phyloP scores from a whole-genome alignment of 2,329 filamentous ascomycete species.

The Xylaria sp. region DNA sequence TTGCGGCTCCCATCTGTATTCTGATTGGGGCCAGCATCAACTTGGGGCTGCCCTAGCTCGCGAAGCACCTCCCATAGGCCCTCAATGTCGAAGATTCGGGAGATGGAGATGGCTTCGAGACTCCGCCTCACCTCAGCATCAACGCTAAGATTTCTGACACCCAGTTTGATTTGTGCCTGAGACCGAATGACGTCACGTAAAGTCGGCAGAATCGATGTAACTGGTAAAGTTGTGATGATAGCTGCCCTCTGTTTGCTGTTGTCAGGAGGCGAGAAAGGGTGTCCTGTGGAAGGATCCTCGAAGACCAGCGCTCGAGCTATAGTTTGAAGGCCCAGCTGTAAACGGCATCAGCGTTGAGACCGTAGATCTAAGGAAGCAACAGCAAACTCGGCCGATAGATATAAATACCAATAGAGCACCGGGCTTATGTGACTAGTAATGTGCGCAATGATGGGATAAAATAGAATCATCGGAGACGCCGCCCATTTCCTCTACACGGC shows the following conservation, averaged over 20 bases:
- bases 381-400: no score
- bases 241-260: slow-evolving; percentile 47
- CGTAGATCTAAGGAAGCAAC: no score
- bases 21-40: background rate
- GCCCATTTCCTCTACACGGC: no score
- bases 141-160: slow-evolving; percentile 31
- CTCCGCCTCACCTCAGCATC: slow-evolving; percentile 49
- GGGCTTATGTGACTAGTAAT: no score
- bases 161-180: slow-evolving; percentile 48
- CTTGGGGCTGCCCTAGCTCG: slow-evolving; percentile 57
- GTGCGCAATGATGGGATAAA: no score
- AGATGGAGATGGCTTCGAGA: slow-evolving; percentile 64
- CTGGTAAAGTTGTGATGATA: slow-evolving; percentile 62
- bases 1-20: slow-evolving; percentile 12
- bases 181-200: slow-evolving; percentile 56
- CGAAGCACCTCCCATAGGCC: slow-evolving; percentile 67
- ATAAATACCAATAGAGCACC: no score
- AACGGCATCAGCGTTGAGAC: slow-evolving; percentile 10
- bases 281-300: slow-evolving; percentile 23
- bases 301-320: slow-evolving; percentile 55
- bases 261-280: background rate
- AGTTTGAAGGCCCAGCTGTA: slow-evolving; percentile 60
- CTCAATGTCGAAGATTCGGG: slow-evolving; percentile 68
- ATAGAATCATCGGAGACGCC: no score
- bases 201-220: slow-evolving; percentile 54